phyloP scores from a whole-genome alignment of 257 asterid species.

The Ocimum tenuiflorum region DNA sequence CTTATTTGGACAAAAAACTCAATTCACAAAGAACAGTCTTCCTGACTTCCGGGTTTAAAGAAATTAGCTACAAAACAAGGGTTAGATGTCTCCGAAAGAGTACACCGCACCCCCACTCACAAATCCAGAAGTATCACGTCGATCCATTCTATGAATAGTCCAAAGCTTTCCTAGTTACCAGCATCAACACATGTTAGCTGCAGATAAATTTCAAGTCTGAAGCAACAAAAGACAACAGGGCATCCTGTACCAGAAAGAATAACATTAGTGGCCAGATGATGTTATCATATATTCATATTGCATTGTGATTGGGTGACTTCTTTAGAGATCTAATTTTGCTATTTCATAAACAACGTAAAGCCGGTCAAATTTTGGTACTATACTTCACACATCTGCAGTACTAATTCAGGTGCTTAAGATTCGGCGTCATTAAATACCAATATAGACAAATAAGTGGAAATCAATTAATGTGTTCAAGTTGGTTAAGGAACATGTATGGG shows the following conservation, averaged over 20 bases:
- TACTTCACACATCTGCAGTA: neutral
- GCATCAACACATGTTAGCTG: slow-evolving; percentile 23
- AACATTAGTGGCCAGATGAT: neutral
- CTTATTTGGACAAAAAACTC: slow-evolving; percentile 40
- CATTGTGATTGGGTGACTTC: neutral
- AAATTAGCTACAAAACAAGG: slow-evolving; percentile 39
- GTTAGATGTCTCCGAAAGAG: slow-evolving; percentile 66
- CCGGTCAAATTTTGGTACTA: neutral
- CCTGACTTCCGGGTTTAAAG: slow-evolving; percentile 73
- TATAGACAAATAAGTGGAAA: neutral
- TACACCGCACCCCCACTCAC: slow-evolving; percentile 87
- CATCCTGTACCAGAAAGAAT: slow-evolving; percentile 47
- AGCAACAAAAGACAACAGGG: slow-evolving; percentile 14
- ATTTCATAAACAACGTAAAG: slow-evolving; percentile 2
- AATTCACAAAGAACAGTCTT: slow-evolving; percentile 55
- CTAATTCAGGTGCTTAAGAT: neutral
- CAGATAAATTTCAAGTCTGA: slow-evolving; percentile 26
- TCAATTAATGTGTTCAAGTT: neutral
- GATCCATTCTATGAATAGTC: slow-evolving; percentile 51
- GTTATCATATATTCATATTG: neutral
- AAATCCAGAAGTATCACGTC: slow-evolving; percentile 92
- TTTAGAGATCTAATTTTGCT: neutral
- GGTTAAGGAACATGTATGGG: slow-evolving; percentile 10
- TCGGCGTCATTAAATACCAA: neutral
- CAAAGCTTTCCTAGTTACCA: slow-evolving; percentile 23